These are phyloP conservation scores for Barnettozyma salicaria DNA, from an alignment of 805 yeast genomes.

Conservation along the genomic window DNA sequence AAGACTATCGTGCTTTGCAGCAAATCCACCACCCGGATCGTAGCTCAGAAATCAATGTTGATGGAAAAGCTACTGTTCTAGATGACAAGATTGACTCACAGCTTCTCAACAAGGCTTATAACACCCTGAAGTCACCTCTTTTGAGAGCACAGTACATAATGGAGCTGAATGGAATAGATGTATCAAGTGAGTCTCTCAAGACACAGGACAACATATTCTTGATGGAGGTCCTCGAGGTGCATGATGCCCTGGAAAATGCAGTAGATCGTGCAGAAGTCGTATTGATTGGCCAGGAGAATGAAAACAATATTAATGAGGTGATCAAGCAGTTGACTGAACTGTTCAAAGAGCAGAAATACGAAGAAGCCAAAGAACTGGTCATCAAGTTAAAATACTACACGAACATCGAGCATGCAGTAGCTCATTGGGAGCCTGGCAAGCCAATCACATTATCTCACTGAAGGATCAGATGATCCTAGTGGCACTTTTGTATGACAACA, in stretches of 20 bases:
- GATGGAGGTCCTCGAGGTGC: conserved; percentile 75
- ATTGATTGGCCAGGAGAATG: conserved; percentile 48
- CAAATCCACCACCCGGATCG: conserved; percentile 78
- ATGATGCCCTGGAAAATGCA: conserved; percentile 74
- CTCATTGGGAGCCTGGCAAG: conserved; percentile 72
- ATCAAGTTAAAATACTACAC: conserved; percentile 78
- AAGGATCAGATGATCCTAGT: conserved; percentile 5
- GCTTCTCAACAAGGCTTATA: conserved; percentile 69
- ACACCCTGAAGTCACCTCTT: conserved; percentile 64
- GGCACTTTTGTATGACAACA: too few species aligned
- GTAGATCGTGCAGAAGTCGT: conserved; percentile 51
- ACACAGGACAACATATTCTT: conserved; percentile 51
- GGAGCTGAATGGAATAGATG: conserved; percentile 40
- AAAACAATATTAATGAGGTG: conserved; percentile 43
- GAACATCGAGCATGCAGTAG: conserved; percentile 65
- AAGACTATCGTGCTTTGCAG: conserved; percentile 73
- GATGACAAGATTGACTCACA: conserved; percentile 29
- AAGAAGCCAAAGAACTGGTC: conserved; percentile 57
- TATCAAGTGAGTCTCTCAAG: conserved; percentile 47
- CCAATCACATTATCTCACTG: conserved; percentile 61
- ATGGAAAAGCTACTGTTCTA: conserved; percentile 9
- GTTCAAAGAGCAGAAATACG: conserved; percentile 43
- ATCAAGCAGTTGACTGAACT: conserved; percentile 42
- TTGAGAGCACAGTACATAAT: conserved; percentile 60
- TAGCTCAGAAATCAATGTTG: conserved; percentile 15